A percentile compares a stretch with the other conserved stretches of the same genome.
Conservation (phyloP, 345 rosid species). For the Durio zibethinus region DNA sequence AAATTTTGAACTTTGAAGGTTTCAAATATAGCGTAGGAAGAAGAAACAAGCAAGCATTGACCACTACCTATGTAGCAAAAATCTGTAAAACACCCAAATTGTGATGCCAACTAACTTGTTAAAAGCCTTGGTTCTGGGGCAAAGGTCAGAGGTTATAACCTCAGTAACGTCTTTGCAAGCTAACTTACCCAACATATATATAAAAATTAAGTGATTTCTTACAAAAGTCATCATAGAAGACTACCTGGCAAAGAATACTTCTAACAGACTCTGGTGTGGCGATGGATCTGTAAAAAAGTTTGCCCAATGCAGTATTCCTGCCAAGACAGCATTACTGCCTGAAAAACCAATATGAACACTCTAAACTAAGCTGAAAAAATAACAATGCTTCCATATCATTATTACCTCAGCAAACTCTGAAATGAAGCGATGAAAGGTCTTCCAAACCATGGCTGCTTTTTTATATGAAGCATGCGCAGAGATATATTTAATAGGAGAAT, state of each 20-base stretch:
- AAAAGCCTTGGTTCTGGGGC: not conserved
- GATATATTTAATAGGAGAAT: conserved; percentile 70
- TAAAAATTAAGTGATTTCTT: not conserved
- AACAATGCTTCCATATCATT: not conserved
- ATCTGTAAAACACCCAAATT: not conserved
- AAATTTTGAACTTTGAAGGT: not conserved
- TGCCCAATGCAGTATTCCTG: conserved; percentile 76
- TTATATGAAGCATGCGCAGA: conserved; percentile 80
- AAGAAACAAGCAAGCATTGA: no score
- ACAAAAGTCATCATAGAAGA: not conserved
- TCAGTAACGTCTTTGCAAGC: not conserved
- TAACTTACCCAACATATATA: not conserved
- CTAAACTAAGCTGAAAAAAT: not conserved
- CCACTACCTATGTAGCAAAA: not conserved
- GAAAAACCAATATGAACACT: not conserved
- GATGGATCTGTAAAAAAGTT: conserved; percentile 55
- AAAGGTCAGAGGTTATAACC: not conserved
- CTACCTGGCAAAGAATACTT: conserved; percentile 76
- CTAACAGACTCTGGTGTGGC: conserved; percentile 67
- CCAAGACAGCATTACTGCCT: conserved; percentile 17
- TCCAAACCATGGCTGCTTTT: conserved; percentile 75
- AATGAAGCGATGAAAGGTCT: conserved; percentile 74
- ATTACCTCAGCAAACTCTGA: conserved; percentile 77
- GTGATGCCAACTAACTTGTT: not conserved
- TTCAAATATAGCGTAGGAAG: not conserved